Evolutionary conservation across 2,329 filamentous ascomycete genomes (phyloP).

Genomic region (Hymenoscyphus fraxineus): DNA sequence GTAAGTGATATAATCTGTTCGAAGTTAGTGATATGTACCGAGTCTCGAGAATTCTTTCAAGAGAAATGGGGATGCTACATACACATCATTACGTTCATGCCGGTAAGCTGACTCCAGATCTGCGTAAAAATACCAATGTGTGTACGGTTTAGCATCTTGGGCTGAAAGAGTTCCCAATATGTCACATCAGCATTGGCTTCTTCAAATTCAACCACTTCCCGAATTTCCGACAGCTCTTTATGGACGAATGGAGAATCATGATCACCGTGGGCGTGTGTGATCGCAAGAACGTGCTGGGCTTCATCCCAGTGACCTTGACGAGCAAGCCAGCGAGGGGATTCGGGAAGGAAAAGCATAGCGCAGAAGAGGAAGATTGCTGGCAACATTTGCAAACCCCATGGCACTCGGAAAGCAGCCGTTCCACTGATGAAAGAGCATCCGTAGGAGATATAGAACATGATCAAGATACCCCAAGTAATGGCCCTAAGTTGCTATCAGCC

Average conservation of each 20-base stretch:
- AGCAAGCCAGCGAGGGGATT: conserved; percentile 61
- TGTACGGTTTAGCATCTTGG: conserved; percentile 70
- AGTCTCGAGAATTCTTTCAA: not conserved
- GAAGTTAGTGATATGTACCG: conserved; percentile 48
- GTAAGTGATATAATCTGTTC: conserved; percentile 42
- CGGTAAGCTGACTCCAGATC: conserved; percentile 73
- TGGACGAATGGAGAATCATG: conserved; percentile 60
- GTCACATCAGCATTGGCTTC: conserved; percentile 63
- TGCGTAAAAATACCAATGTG: conserved; percentile 69
- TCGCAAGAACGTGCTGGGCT: conserved; percentile 39
- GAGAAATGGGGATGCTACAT: conserved; percentile 44
- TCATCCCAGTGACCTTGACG: conserved; percentile 61
- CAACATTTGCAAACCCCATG: conserved; percentile 62
- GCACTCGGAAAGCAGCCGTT: conserved; percentile 56
- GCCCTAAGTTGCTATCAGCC: conserved; percentile 20
- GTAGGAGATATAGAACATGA: conserved; percentile 67
- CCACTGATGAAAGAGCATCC: conserved; percentile 50
- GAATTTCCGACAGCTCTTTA: conserved; percentile 68
- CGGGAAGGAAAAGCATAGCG: conserved; percentile 58
- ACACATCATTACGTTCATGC: conserved; percentile 75
- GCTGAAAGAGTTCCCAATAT: conserved; percentile 68
- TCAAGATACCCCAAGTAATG: conserved; percentile 67
- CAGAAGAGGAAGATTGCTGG: conserved; percentile 55
- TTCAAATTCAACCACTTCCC: conserved; percentile 74
- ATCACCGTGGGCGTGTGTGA: conserved; percentile 63